Percentiles rank a stretch among this genome's conserved stretches.
Conservation (phyloP, 495 filamentous ascomycete species). For the Chaetomidium leptoderma region DNA sequence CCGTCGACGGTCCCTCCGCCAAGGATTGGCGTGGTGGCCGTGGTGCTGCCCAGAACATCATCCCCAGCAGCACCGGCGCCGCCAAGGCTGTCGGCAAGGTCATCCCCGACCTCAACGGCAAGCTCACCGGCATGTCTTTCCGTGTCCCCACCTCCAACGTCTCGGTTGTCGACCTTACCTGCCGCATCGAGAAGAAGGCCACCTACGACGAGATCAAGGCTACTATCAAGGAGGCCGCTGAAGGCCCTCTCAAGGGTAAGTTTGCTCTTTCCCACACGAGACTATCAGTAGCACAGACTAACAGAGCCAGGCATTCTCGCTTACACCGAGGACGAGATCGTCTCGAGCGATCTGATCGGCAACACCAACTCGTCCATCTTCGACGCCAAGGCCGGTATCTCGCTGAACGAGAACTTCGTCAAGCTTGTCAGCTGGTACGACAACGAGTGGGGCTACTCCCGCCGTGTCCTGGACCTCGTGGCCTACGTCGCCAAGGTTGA, state of each 20-base stretch:
- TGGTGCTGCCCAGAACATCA: slow-evolving; percentile 99
- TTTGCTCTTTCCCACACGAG: slow-evolving; percentile 1
- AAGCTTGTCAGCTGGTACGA: slow-evolving; percentile 99
- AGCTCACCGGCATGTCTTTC: slow-evolving; percentile 99
- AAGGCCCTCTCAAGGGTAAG: slow-evolving; percentile 81
- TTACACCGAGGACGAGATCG: slow-evolving; percentile 96
- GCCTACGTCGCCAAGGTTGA: slow-evolving; percentile 90
- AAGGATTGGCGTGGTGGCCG: slow-evolving; percentile 99
- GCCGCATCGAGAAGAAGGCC: slow-evolving; percentile 85
- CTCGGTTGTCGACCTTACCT: slow-evolving; percentile 96
- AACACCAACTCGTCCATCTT: slow-evolving; percentile 93
- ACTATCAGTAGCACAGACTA: slow-evolving; percentile 21
- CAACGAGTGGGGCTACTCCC: slow-evolving; percentile 84
- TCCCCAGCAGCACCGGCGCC: slow-evolving; percentile 97
- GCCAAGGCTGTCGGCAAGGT: slow-evolving; percentile 99
- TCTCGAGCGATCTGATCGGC: slow-evolving; percentile 90
- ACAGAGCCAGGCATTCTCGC: slow-evolving; percentile 66
- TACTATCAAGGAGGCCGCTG: slow-evolving; percentile 80
- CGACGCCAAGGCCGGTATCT: slow-evolving; percentile 98
- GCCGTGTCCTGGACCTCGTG: slow-evolving; percentile 95
- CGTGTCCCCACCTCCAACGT: slow-evolving; percentile 98
- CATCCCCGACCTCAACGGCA: slow-evolving; percentile 94
- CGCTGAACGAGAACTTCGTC: slow-evolving; percentile 96
- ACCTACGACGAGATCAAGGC: slow-evolving; percentile 92
- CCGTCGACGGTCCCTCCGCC: slow-evolving; percentile 90